Conservation (phyloP, 2,329 filamentous ascomycete species). For the Aureobasidium melanogenum region DNA sequence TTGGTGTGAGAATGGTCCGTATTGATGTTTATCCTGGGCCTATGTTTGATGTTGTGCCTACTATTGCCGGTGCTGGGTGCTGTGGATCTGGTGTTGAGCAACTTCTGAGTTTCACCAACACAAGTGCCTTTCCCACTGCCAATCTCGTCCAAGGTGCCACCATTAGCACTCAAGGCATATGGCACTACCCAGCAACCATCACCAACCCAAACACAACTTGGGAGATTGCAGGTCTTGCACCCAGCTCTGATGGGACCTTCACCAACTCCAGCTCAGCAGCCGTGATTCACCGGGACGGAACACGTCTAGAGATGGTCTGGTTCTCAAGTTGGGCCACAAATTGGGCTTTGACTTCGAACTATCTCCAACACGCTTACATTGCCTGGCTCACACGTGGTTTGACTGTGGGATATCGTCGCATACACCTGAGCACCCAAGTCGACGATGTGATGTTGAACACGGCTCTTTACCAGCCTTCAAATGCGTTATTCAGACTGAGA, state of each 20-base stretch:
- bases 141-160: constrained; percentile 40
- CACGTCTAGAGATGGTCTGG: constrained; percentile 54
- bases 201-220: constrained; percentile 45
- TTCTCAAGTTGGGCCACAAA: constrained; percentile 47
- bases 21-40: constrained; percentile 48
- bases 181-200: constrained; percentile 51
- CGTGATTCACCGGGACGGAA: constrained; percentile 51
- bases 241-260: constrained; percentile 30
- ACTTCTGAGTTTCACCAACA: constrained; percentile 46
- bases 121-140: constrained; percentile 44
- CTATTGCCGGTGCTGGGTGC: constrained; percentile 36
- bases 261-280: constrained; percentile 39
- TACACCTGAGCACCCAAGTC: constrained; percentile 49
- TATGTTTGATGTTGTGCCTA: constrained; percentile 31
- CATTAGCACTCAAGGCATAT: constrained; percentile 43
- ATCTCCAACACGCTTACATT: constrained; percentile 54
- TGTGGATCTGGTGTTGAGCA: constrained; percentile 43
- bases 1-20: constrained; percentile 53
- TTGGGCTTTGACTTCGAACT: constrained; percentile 48
- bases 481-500: constrained; percentile 41
- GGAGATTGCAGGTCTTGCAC: constrained; percentile 45
- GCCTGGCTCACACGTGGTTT: constrained; percentile 53
- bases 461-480: constrained; percentile 34
- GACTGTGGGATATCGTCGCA: constrained; percentile 45
- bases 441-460: constrained; percentile 54